phyloP scores from a whole-genome alignment of 352 stramenopile species.

The Globisporangium abappressorium region DNA sequence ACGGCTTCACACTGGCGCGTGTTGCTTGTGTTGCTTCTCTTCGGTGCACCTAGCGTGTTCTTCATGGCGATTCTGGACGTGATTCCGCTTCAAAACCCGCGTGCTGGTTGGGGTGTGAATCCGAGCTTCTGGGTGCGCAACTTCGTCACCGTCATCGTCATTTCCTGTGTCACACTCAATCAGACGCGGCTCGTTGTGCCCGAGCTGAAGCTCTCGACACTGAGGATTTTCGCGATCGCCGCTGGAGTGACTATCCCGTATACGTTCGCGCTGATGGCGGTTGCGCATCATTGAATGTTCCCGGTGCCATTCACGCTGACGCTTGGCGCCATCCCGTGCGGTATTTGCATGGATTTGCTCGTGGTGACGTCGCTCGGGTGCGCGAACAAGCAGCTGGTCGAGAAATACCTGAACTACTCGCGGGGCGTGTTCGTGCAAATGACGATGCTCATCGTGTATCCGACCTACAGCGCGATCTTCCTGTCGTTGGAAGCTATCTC shows the following conservation, averaged over 20 bases:
- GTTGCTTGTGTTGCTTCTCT: too few species aligned
- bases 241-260: not conserved
- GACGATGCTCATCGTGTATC: not conserved
- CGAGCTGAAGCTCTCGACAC: not conserved
- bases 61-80: too few species aligned
- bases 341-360: not conserved
- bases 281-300: not conserved
- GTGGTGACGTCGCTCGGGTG: not conserved
- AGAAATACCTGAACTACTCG: not conserved
- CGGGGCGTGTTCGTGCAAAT: not conserved
- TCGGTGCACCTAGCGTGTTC: too few species aligned
- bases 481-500: not conserved
- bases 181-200: not conserved
- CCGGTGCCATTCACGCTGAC: not conserved
- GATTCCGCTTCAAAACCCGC: too few species aligned
- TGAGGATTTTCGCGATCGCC: not conserved
- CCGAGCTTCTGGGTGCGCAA: too few species aligned
- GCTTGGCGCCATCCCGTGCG: not conserved
- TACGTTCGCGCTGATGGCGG: not conserved
- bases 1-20: too few species aligned
- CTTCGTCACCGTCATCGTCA: too few species aligned
- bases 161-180: too few species aligned
- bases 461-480: not conserved
- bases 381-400: not conserved
- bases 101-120: too few species aligned